Evolutionary conservation across 2,329 filamentous ascomycete species (phyloP).

Genomic region (Xylaria sp.): DNA sequence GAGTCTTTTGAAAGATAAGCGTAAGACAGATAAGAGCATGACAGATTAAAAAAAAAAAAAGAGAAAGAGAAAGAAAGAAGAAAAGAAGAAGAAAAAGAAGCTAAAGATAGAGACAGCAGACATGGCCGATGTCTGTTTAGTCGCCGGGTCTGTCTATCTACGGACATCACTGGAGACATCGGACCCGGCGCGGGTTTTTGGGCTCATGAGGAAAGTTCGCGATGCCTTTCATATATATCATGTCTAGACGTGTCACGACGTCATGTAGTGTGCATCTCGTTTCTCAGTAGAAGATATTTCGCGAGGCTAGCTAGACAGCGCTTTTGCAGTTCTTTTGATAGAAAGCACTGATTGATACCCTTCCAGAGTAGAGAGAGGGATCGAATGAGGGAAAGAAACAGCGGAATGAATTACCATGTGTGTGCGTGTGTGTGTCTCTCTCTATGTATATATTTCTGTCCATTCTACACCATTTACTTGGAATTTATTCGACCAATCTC

Average conservation of each 20-base stretch:
- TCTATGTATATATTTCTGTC: no score
- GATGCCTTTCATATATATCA: constrained; percentile 4
- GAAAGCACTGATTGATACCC: constrained; percentile 8
- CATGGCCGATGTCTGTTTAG: neutral
- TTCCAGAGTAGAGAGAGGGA: neutral
- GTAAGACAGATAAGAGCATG: neutral
- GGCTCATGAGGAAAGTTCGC: neutral
- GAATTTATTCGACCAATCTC: no score
- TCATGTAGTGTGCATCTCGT: neutral
- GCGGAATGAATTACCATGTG: no score
- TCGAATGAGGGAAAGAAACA: no score
- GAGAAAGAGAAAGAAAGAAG: neutral
- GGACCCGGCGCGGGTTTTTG: neutral
- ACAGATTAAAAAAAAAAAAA: constrained; percentile 5
- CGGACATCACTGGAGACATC: no score
- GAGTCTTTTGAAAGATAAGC: neutral
- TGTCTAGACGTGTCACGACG: neutral
- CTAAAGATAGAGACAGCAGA: constrained; percentile 16
- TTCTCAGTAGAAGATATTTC: no score
- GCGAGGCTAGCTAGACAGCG: neutral
- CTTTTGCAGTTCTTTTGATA: constrained; percentile 5
- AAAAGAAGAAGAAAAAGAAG: neutral
- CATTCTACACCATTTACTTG: no score
- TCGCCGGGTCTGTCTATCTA: neutral
- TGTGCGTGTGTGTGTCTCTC: no score